Percentiles rank a stretch among this genome's conserved stretches.
phyloP scores from a whole-genome alignment of 768 basidiomycete species.

The Phaeotremella skinneri region DNA sequence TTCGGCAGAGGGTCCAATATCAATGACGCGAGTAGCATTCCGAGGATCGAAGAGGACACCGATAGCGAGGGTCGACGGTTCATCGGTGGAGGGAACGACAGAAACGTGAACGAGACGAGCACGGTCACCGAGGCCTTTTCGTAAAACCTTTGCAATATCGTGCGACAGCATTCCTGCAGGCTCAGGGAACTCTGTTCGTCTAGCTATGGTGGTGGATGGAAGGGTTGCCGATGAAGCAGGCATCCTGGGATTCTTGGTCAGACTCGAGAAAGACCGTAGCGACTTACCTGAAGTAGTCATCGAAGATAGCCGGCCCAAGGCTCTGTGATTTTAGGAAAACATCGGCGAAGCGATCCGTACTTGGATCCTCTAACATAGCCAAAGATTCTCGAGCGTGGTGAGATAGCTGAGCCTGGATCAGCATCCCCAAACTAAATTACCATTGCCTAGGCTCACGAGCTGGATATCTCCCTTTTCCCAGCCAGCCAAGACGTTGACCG shows the following conservation, averaged over 20 bases:
- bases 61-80: conserved; percentile 57
- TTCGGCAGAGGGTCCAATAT: conserved; percentile 76
- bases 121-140: conserved; percentile 71
- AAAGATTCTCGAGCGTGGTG: conserved; percentile 75
- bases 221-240: conserved; percentile 31
- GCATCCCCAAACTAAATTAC: neutral
- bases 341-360: conserved; percentile 63
- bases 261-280: neutral
- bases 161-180: conserved; percentile 29
- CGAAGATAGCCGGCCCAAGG: conserved; percentile 66
- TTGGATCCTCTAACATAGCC: conserved; percentile 58
- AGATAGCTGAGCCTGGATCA: conserved; percentile 58
- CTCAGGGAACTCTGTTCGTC: conserved; percentile 31
- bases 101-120: conserved; percentile 65
- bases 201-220: conserved; percentile 3
- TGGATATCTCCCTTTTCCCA: conserved; percentile 75
- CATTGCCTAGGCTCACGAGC: conserved; percentile 57
- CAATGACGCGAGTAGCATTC: conserved; percentile 78
- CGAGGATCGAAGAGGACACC: conserved; percentile 73
- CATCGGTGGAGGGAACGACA: conserved; percentile 10
- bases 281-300: conserved; percentile 53
- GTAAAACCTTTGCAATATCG: conserved; percentile 49
- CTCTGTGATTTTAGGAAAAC: conserved; percentile 73
- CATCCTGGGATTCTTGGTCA: conserved; percentile 33
- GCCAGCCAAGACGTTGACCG: conserved; percentile 71